Evolutionary conservation across 768 basidiomycete genomes (phyloP), one percentile per base, ranked within the genome.

Genomic region (Termitomyces sp.): DNA sequence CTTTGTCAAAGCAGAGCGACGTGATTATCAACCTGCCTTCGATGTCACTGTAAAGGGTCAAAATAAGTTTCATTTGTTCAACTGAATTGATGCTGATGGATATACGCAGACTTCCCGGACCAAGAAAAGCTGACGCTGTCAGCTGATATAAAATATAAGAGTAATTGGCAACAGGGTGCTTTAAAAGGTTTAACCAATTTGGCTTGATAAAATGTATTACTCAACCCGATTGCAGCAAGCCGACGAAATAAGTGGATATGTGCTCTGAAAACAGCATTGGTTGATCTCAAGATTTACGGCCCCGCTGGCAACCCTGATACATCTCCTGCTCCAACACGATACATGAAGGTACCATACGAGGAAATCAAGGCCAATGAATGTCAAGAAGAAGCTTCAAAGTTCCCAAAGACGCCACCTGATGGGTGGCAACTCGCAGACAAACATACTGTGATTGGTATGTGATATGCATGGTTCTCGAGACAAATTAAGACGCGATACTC

Each of bases 241-340:
- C 82, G 93, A 56, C 82, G 91, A 37, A 95, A 95, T 77, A 95
- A 93, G 73, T 95, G 93, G 93, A 81, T 95, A 45, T 95, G 92
- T 70, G 88, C 89, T 16, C 78, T 97, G 56, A 95, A 95, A 72
- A 69, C 80, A 47, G 79, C 83, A 50, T 75, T 92, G 60, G 82
- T 79, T 30, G 88, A 92, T 59, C 71, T 86, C 52, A 78, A 84
- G 62, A 87, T 97, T 59, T 93, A 78, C 64, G 88, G 88, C 6
- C 85, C 87, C 9, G 69, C 63, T 34, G 84, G 88, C 24, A 68
- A 87, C 68, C 87, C 88, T 1, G 69, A 76, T 61, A 74, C 78
- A 24, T 72, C 79, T n/a, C 72, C 87, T 37, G 75, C 73, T 3
- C 82, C 87, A 15, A 71, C 75, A 8, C 77, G 80, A 20, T 88